Conservation (phyloP, 495 filamentous ascomycete genomes). For the Parathielavia appendiculata region DNA sequence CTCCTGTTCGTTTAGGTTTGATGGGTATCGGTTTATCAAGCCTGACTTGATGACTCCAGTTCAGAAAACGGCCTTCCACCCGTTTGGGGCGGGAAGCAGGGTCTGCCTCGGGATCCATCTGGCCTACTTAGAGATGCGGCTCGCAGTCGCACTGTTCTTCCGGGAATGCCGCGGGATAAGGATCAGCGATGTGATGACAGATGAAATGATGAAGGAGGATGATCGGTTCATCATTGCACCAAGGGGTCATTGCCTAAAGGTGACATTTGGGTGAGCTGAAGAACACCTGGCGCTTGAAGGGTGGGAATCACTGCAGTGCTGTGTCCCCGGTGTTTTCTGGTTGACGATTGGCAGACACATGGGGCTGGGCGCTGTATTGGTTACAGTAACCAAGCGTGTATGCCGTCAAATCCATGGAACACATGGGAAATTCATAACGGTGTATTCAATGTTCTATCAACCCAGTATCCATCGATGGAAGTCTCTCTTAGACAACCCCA, state of each 20-base stretch:
- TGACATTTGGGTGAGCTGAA: neutral
- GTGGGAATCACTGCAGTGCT: too few relatives aligned
- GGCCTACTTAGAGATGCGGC: conserved; percentile 48
- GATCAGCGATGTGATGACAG: neutral
- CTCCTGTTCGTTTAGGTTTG: neutral
- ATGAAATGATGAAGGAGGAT: neutral
- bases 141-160: conserved; percentile 19
- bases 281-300: too few relatives aligned
- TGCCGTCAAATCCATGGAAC: too few relatives aligned
- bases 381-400: too few relatives aligned
- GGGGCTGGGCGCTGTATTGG: too few relatives aligned
- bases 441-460: too few relatives aligned
- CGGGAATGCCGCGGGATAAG: neutral
- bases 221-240: neutral
- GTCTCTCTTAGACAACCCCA: too few relatives aligned
- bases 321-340: too few relatives aligned
- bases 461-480: too few relatives aligned
- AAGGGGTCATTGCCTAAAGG: neutral
- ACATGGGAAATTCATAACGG: too few relatives aligned
- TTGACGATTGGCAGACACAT: too few relatives aligned
- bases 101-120: conserved; percentile 53
- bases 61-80: conserved; percentile 9
- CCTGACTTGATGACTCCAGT: neutral
- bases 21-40: neutral
- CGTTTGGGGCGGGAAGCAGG: conserved; percentile 50